Evolutionary conservation across 768 basidiomycete species (phyloP).

Genomic region (Dentipellis sp.): DNA sequence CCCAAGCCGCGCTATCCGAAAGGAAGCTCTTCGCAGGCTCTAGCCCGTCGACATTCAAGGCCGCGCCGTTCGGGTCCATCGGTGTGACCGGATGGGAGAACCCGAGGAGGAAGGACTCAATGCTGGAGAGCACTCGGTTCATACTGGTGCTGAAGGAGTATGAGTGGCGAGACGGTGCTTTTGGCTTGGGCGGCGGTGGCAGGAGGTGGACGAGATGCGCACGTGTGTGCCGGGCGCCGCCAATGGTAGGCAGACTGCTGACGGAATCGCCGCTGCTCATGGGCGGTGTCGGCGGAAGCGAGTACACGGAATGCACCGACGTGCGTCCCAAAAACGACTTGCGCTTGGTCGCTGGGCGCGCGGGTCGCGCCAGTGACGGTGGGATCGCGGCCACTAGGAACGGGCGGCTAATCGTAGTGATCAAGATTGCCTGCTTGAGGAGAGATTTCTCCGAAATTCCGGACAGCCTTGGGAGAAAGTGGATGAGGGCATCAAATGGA

Average conservation of each 20-base stretch:
- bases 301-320: slow-evolving; percentile 9
- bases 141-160: slow-evolving; percentile 8
- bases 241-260: neutral
- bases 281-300: slow-evolving; percentile 16
- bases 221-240: slow-evolving; percentile 5
- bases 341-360: neutral
- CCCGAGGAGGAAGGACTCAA: slow-evolving; percentile 29
- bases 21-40: slow-evolving; percentile 7
- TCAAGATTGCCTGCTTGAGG: slow-evolving; percentile 30
- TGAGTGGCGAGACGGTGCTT: slow-evolving; percentile 7
- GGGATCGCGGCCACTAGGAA: slow-evolving; percentile 22
- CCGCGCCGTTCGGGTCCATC: neutral
- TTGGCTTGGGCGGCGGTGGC: slow-evolving; percentile 11
- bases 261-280: slow-evolving; percentile 15
- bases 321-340: slow-evolving; percentile 6
- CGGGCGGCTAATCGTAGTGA: slow-evolving; percentile 29
- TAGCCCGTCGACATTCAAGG: slow-evolving; percentile 2
- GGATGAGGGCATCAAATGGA: slow-evolving; percentile 29
- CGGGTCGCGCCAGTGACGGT: slow-evolving; percentile 1
- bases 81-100: slow-evolving; percentile 19
- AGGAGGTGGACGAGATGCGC: slow-evolving; percentile 25
- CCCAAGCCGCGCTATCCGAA: slow-evolving; percentile 6
- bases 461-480: slow-evolving; percentile 23
- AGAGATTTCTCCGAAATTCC: slow-evolving; percentile 23
- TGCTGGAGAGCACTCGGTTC: slow-evolving; percentile 24